Conservation (phyloP, 192 early-diverging fungal genomes). For the Backusella circina region DNA sequence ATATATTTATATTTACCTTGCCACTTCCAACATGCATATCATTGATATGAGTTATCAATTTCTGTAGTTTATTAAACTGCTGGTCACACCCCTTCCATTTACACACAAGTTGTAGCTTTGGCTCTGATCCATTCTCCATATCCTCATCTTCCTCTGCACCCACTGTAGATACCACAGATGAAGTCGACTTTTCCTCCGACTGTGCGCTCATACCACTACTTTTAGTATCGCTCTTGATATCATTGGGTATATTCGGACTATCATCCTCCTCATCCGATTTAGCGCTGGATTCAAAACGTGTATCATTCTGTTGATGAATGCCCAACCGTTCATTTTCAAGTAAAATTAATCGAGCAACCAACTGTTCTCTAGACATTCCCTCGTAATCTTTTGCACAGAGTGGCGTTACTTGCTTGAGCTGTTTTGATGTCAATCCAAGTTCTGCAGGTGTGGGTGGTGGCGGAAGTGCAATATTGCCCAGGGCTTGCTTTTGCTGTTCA, state of each 20-base stretch:
- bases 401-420: neutral
- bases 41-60: conserved; percentile 48
- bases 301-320: neutral
- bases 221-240: neutral
- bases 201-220: neutral
- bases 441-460: conserved; percentile 18
- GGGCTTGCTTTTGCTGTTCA: neutral
- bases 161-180: neutral
- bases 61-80: conserved; percentile 38
- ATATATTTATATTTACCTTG: conserved; percentile 36
- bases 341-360: conserved; percentile 5
- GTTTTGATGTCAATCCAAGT: conserved; percentile 7
- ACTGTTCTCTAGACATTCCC: conserved; percentile 6
- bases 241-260: conserved; percentile 17
- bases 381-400: conserved; percentile 11
- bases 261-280: conserved; percentile 16
- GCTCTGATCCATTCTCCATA: neutral
- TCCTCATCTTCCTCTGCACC: conserved; percentile 1
- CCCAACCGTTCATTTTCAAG: conserved; percentile 8
- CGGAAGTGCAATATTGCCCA: conserved; percentile 9
- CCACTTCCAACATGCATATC: conserved; percentile 53
- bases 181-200: neutral
- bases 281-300: neutral
- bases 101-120: conserved; percentile 24
- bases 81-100: conserved; percentile 48